Percentiles rank a stretch among this genome's conserved stretches.
Conservation (phyloP, 2,329 filamentous ascomycete species). For the Aspergillus sp. region DNA sequence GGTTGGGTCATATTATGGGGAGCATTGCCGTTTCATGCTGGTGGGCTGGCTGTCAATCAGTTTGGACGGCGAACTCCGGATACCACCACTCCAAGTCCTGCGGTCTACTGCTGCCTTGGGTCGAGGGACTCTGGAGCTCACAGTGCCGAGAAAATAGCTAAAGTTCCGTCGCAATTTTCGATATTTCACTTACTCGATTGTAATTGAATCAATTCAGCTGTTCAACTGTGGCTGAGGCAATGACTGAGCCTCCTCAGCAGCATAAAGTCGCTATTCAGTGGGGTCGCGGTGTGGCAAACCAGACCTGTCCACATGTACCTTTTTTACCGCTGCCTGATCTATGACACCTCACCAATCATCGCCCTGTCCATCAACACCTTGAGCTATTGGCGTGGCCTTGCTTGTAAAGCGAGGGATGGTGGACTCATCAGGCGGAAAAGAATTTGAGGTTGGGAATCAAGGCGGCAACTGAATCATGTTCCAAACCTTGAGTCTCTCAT, state of each 20-base stretch:
- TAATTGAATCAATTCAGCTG: not conserved
- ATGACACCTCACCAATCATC: not conserved
- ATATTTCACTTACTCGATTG: not conserved
- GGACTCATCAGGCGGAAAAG: not conserved
- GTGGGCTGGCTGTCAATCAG: not conserved
- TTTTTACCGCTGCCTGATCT: not conserved
- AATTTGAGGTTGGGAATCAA: conserved; percentile 2
- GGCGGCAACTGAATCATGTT: not conserved
- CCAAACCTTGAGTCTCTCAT: not conserved
- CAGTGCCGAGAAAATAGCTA: not conserved
- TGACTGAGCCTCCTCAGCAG: not conserved
- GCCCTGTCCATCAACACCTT: not conserved
- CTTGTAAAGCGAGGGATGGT: not conserved
- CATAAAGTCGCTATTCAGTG: not conserved
- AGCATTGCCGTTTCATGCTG: conserved; percentile 5
- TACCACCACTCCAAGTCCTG: not conserved
- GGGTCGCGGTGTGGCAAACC: conserved; percentile 3
- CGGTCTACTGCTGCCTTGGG: not conserved
- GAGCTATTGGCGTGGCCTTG: not conserved
- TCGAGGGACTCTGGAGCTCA: too few relatives aligned
- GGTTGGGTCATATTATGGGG: not conserved
- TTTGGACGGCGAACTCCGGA: conserved; percentile 1
- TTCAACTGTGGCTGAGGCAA: not conserved
- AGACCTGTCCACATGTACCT: conserved; percentile 4
- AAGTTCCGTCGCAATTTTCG: not conserved